Evolutionary conservation across 257 asterid genomes (phyloP).

Genomic region (Przewalskia tangutica): DNA sequence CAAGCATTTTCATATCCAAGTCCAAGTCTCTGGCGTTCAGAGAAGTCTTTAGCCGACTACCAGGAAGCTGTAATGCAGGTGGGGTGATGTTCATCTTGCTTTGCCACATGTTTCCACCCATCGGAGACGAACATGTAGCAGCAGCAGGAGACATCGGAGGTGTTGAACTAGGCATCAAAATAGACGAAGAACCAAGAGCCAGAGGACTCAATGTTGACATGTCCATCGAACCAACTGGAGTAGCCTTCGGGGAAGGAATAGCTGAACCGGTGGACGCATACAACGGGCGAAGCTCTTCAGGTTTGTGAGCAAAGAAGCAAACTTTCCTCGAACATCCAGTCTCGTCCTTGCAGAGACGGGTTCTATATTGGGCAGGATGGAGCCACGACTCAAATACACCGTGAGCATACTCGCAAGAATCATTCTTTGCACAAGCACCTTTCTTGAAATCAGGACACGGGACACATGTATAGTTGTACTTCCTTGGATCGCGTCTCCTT

Average conservation of each 20-base stretch:
- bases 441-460: constrained; percentile 95
- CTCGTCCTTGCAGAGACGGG: constrained; percentile 88
- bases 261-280: constrained; percentile 81
- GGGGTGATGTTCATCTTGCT: constrained; percentile 50
- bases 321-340: constrained; percentile 71
- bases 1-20: constrained; percentile 37
- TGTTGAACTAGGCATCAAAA: no score
- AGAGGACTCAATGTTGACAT: constrained; percentile 42
- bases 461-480: constrained; percentile 58
- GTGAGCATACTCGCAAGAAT: constrained; percentile 81
- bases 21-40: constrained; percentile 51
- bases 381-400: constrained; percentile 97
- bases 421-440: constrained; percentile 60
- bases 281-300: constrained; percentile 68
- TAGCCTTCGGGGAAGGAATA: constrained; percentile 64
- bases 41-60: constrained; percentile 61
- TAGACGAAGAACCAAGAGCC: constrained; percentile 39
- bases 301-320: constrained; percentile 80
- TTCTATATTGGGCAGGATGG: constrained; percentile 87
- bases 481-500: constrained; percentile 52
- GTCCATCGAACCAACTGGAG: constrained; percentile 30
- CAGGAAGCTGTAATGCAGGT: constrained; percentile 64
- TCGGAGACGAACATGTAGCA: constrained; percentile 55
- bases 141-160: constrained; percentile 60
- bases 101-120: constrained; percentile 48